These are phyloP conservation scores for Colletotrichum acutatum DNA, from an alignment of 2,329 filamentous ascomycete genomes.

Conservation along the genomic window DNA sequence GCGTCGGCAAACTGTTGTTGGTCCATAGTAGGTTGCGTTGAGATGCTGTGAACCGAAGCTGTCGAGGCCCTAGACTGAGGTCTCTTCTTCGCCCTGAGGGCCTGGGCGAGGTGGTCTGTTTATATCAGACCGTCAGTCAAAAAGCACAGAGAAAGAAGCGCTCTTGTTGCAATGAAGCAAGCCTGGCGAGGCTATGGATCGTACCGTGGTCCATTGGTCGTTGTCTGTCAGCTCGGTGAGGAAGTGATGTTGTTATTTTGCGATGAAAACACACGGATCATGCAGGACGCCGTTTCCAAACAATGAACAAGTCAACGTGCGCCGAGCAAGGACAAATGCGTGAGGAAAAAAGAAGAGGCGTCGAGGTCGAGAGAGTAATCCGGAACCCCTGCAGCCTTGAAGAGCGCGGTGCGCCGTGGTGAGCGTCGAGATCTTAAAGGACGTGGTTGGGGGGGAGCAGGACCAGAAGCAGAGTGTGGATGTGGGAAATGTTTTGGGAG, in stretches of 20 bases:
- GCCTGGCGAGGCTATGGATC: background rate
- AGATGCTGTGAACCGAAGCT: constrained; percentile 65
- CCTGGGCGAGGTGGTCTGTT: constrained; percentile 46
- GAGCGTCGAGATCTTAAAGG: constrained; percentile 35
- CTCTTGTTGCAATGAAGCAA: background rate
- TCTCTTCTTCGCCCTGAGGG: constrained; percentile 57
- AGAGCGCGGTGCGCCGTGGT: constrained; percentile 34
- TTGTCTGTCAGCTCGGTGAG: constrained; percentile 10
- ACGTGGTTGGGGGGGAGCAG: constrained; percentile 28
- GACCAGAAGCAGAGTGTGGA: constrained; percentile 25
- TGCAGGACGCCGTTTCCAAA: constrained; percentile 24
- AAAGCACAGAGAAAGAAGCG: constrained; percentile 35
- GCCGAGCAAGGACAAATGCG: constrained; percentile 1
- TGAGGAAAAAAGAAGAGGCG: constrained; percentile 5
- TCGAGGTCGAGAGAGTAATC: constrained; percentile 15
- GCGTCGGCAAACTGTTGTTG: constrained; percentile 55
- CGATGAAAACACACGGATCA: constrained; percentile 36
- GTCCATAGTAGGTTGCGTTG: constrained; percentile 63
- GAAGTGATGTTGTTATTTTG: constrained; percentile 30
- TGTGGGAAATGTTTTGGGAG: constrained; percentile 32
- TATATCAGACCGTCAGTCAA: constrained; percentile 39
- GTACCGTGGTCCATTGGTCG: constrained; percentile 36
- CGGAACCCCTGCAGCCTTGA: constrained; percentile 29
- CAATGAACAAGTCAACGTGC: constrained; percentile 31
- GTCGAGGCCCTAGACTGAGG: constrained; percentile 67